Evolutionary conservation across 2,329 filamentous ascomycete genomes (phyloP), one percentile per base, ranked within the genome.

Genomic region (Aureobasidium lini): DNA sequence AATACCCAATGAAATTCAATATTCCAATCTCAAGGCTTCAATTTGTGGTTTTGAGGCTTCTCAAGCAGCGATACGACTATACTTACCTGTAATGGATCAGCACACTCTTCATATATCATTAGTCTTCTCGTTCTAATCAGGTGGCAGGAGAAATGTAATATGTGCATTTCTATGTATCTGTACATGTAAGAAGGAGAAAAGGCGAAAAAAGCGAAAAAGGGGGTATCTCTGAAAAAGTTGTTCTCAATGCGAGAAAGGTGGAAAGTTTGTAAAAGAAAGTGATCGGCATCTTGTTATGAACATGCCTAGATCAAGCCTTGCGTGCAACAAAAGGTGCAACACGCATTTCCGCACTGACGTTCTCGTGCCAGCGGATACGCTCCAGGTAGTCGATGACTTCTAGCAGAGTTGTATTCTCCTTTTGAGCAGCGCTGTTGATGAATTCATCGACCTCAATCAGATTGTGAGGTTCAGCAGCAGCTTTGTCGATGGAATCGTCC

Each of bases 401-500:
- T n/a, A 48, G 6, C 15, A 57, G 6, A 15, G 54, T 57, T 6
- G 18, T 40, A 11, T 57, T 48, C 4, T 40, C 34, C 8, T 32
- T 3, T 23, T 57, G 54, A 1, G 23, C 43, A n/a, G 32, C 9
- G 13, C 9, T 18, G 11, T 18, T 34, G 18, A 7, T 39, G 68
- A 94, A 96, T 72, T 95, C 90, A 0, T 91, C 89, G 23, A 97
- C 81, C 64, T 85, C 78, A 9, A 97, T 74, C 23, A 94, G 79
- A 67, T 97, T 97, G 74, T 84, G 83, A 0, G 94, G 94, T 72
- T 99, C 90, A 59, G 82, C 86, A 29, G 83, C 79, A 0, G 87
- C 92, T 77, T 97, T 99, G 67, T 92, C 81, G 1, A 74, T 67
- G 32, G 86, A 89, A 73, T 97, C 94, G 66, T 99, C 94, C 40